Conservation (phyloP, 2,329 filamentous ascomycete species). For the Colletotrichum sp. region DNA sequence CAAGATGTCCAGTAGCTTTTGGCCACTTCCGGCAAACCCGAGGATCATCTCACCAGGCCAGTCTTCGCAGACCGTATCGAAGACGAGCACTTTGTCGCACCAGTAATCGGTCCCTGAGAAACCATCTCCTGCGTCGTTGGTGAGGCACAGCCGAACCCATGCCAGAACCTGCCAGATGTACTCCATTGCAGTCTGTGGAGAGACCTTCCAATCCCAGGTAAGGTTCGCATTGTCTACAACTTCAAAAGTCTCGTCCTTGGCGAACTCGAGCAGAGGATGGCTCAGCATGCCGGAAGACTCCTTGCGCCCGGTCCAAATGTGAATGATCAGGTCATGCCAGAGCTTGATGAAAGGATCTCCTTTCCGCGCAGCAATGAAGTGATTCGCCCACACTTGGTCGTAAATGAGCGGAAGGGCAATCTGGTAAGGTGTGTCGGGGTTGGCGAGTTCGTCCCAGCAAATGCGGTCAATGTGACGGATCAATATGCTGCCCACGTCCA, state of each 20-base stretch:
- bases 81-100: conserved; percentile 33
- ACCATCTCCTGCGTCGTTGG: conserved; percentile 36
- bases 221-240: conserved; percentile 24
- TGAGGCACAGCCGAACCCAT: conserved; percentile 36
- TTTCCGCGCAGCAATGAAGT: conserved; percentile 47
- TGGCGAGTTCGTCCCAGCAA: conserved; percentile 45
- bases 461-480: conserved; percentile 45
- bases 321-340: conserved; percentile 43
- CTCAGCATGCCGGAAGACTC: conserved; percentile 35
- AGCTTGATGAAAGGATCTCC: conserved; percentile 47
- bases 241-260: conserved; percentile 21
- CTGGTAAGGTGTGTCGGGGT: conserved; percentile 39
- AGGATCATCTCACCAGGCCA: conserved; percentile 23
- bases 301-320: conserved; percentile 38
- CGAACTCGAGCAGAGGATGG: conserved; percentile 31
- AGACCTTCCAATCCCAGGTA: conserved; percentile 23
- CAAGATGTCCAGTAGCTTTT: conserved; percentile 27
- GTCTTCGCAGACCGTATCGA: conserved; percentile 31
- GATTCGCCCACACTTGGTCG: conserved; percentile 39
- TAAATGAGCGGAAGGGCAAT: conserved; percentile 23
- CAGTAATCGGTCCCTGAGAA: conserved; percentile 39
- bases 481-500: conserved; percentile 47
- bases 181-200: conserved; percentile 31
- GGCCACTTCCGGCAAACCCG: conserved; percentile 18
- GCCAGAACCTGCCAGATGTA: conserved; percentile 35